Evolutionary conservation across 2,329 filamentous ascomycete species (phyloP), one percentile per base, ranked within the genome.

Genomic region (Fusarium penzigii): DNA sequence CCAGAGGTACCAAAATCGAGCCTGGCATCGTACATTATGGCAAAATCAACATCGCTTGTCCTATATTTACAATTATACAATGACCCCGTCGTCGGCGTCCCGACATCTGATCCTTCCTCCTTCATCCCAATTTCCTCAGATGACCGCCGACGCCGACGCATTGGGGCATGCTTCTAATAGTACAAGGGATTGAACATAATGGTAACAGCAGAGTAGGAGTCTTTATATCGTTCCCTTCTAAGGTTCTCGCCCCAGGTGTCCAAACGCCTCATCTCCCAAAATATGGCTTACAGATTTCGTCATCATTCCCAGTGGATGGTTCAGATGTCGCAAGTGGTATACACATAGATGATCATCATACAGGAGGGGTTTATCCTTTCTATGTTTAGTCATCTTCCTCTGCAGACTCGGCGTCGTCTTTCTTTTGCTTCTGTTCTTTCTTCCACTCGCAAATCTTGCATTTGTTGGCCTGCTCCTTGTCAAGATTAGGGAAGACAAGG

Each of bases 401-500:
- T 39, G 66, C 56, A 51, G 70, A 64, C 44, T 74, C 72, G 11
- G 68, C 59, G 34, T 70, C 67, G 29, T 74, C 63, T 52, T 72
- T 68, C 42, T 73, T 67, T 56, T 72, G 70, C 59, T 75, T 66
- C 64, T 36, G 32, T 11, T 36, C 32, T 14, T 81, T 78, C 59
- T 84, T 80, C 74, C 72, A 75, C 61, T 81, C 78, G 65, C 73
- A 75, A 43, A 79, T 74, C 67, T 87, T 87, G 85, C 90, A 94
- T 59, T 79, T 82, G 71, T 89, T 94, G 56, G 88, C 91, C 55
- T 83, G 75, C 40, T 87, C 81, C 55, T 77, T 79, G 73, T 97
- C 89, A 16, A 97, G 73, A 58, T 88, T 78, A 38, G 90, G 86
- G 78, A 99, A 99, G 62, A 97, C 86, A 55, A 96, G 80, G 57